A percentile compares a stretch with the other conserved stretches of the same genome.
phyloP scores from a whole-genome alignment of 345 rosid genomes.

The Brassica cretica region DNA sequence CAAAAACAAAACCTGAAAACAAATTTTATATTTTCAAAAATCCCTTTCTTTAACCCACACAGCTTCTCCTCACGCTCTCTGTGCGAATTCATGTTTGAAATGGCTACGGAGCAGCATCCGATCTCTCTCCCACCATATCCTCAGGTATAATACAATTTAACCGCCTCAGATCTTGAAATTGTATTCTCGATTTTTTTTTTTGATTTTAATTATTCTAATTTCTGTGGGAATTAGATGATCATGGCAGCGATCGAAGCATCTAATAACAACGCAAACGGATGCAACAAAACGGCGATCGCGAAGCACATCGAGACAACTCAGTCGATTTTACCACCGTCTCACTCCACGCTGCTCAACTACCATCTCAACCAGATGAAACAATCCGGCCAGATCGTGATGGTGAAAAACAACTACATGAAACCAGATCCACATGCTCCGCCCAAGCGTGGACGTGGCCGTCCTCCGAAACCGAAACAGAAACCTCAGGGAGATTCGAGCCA shows the following conservation, averaged over 20 bases:
- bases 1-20: not conserved
- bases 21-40: not conserved
- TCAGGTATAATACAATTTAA: slow-evolving; percentile 28
- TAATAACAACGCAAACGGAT: slow-evolving; percentile 48
- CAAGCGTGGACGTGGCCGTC: slow-evolving; percentile 90
- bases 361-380: slow-evolving; percentile 71
- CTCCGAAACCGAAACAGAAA: slow-evolving; percentile 55
- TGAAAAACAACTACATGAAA: slow-evolving; percentile 76
- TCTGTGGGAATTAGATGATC: slow-evolving; percentile 51
- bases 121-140: slow-evolving; percentile 42
- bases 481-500: slow-evolving; percentile 1
- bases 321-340: slow-evolving; percentile 56
- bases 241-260: slow-evolving; percentile 70
- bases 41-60: not conserved
- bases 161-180: not conserved
- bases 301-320: slow-evolving; percentile 61
- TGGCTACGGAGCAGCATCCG: slow-evolving; percentile 15
- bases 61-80: not conserved
- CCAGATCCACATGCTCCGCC: slow-evolving; percentile 78
- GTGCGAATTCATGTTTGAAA: not conserved
- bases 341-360: slow-evolving; percentile 57
- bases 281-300: slow-evolving; percentile 60
- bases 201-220: too few relatives aligned
- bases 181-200: not conserved
- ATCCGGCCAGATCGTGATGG: slow-evolving; percentile 56